Evolutionary conservation across 2,329 filamentous ascomycete genomes (phyloP).

Genomic region (Coniella vitis): DNA sequence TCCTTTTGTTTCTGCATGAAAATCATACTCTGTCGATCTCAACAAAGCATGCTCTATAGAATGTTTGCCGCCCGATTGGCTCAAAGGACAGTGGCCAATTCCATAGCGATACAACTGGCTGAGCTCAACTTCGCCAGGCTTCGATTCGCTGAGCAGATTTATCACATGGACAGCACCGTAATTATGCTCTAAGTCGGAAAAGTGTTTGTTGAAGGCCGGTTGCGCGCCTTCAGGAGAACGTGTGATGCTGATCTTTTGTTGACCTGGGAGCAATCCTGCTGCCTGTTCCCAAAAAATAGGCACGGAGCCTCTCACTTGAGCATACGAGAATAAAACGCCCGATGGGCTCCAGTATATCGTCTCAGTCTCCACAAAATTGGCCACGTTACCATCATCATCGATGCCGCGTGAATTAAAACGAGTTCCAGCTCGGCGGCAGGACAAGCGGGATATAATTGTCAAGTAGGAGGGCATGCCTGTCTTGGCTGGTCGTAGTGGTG

Average conservation of each 20-base stretch:
- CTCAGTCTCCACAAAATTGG: slow-evolving; percentile 98
- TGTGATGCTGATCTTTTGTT: slow-evolving; percentile 91
- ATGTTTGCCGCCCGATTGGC: slow-evolving; percentile 47
- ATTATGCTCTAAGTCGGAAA: slow-evolving; percentile 73
- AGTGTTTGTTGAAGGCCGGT: slow-evolving; percentile 92
- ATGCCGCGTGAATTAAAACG: slow-evolving; percentile 96
- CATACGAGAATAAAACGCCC: slow-evolving; percentile 81
- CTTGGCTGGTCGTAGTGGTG: slow-evolving; percentile 58
- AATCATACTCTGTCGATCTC: slow-evolving; percentile 84
- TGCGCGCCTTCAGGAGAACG: slow-evolving; percentile 85
- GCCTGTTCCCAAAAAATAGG: slow-evolving; percentile 97
- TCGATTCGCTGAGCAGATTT: slow-evolving; percentile 87
- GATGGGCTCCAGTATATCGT: slow-evolving; percentile 82
- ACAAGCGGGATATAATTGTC: slow-evolving; percentile 86
- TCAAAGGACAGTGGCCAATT: slow-evolving; percentile 67
- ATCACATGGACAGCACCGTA: slow-evolving; percentile 92
- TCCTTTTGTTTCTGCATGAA: slow-evolving; percentile 87
- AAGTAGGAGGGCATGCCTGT: slow-evolving; percentile 75
- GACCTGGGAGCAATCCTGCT: slow-evolving; percentile 77
- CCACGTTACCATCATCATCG: slow-evolving; percentile 94
- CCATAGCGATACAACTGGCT: slow-evolving; percentile 74
- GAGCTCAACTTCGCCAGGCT: slow-evolving; percentile 78
- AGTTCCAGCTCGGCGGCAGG: slow-evolving; percentile 84
- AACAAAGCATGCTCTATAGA: slow-evolving; percentile 67
- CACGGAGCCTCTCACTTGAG: slow-evolving; percentile 85